A percentile compares a stretch with the other conserved stretches of the same genome.
Evolutionary conservation across 768 basidiomycete species (phyloP).

Genomic region (Pleurotus cornucopiae): DNA sequence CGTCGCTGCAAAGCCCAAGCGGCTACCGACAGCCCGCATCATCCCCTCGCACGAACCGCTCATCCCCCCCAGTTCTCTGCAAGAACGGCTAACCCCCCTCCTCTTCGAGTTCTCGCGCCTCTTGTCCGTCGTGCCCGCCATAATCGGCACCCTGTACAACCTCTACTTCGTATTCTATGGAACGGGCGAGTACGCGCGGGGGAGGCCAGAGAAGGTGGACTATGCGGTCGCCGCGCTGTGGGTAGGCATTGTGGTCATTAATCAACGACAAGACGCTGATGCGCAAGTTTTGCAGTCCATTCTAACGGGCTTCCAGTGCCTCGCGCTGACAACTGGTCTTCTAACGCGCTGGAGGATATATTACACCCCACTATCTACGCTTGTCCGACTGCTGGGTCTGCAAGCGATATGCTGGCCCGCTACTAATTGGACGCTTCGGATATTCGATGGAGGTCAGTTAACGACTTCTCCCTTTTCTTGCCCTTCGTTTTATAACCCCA

Average conservation of each 20-base stretch:
- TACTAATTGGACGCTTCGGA: conserved; percentile 76
- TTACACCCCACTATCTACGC: conserved; percentile 82
- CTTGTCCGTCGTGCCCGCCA: conserved; percentile 68
- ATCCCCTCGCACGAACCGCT: conserved; percentile 44
- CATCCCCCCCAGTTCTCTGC: conserved; percentile 43
- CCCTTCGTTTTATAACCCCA: no score
- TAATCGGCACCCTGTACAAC: conserved; percentile 62
- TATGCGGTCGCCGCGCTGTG: conserved; percentile 67
- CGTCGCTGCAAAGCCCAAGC: conserved; percentile 40
- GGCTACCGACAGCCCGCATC: conserved; percentile 68
- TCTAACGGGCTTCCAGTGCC: conserved; percentile 87
- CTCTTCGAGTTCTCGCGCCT: conserved; percentile 70
- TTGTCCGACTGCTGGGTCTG: conserved; percentile 87
- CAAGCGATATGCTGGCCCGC: conserved; percentile 98
- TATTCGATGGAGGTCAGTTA: conserved; percentile 43
- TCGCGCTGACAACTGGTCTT: conserved; percentile 83
- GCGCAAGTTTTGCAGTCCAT: conserved; percentile 45
- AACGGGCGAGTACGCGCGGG: conserved; percentile 10
- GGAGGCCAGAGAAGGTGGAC: conserved; percentile 54
- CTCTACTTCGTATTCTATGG: conserved; percentile 42
- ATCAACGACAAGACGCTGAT: not conserved
- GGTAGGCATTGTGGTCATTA: conserved; percentile 37
- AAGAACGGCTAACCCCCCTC: conserved; percentile 46
- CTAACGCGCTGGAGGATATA: conserved; percentile 88
- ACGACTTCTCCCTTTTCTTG: not conserved